Evolutionary conservation across 441 rosid genomes (phyloP).

Genomic region (Erodium texanum): DNA sequence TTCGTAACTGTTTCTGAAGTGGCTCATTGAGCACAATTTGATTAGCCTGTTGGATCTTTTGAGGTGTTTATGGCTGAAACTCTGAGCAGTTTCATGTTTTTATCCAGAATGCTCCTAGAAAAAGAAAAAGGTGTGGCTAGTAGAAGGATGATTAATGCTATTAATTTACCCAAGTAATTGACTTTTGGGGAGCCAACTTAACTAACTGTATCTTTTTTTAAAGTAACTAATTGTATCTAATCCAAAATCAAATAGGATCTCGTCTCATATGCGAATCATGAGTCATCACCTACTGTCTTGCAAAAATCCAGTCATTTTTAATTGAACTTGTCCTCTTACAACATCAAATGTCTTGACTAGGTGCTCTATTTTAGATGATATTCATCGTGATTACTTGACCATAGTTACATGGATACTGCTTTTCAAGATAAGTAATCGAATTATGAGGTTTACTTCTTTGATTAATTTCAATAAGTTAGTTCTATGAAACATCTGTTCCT

Average conservation of each 20-base stretch:
- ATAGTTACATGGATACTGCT: neutral
- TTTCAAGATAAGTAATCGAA: neutral
- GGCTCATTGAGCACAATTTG: neutral
- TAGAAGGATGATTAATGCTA: neutral
- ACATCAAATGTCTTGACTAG: neutral
- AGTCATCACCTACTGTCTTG: neutral
- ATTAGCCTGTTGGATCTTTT: neutral
- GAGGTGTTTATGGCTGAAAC: neutral
- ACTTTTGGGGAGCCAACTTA: neutral
- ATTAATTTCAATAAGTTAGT: neutral
- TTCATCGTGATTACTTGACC: neutral
- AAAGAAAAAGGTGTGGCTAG: neutral
- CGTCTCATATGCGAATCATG: neutral
- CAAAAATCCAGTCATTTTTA: neutral
- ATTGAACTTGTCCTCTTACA: neutral
- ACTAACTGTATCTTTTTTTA: neutral
- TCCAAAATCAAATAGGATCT: neutral
- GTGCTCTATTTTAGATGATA: neutral
- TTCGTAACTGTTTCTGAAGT: neutral
- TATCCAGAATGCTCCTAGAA: neutral
- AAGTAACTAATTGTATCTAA: neutral
- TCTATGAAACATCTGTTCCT: neutral
- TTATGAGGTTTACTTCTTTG: conserved; percentile 3
- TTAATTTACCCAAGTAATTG: neutral
- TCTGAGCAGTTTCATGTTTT: neutral